These are phyloP conservation scores for Forsythia suspensa DNA, from an alignment of 257 asterid species.

Conservation along the genomic window DNA sequence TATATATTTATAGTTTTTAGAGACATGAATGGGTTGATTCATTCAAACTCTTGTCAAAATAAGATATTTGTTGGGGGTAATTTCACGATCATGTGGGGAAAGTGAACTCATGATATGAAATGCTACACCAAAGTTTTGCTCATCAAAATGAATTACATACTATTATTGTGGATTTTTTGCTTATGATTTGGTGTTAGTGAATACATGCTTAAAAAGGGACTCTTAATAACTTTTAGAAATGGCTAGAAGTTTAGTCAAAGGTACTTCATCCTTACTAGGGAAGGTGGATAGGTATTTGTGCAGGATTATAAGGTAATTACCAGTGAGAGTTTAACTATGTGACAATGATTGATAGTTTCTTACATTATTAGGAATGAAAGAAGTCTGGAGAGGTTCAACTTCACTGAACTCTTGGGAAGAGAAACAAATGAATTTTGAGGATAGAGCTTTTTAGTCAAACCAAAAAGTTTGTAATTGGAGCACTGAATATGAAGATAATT, in stretches of 20 bases:
- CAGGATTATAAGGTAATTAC: too few species aligned
- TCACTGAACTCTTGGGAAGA: background rate
- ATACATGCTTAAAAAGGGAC: too few species aligned
- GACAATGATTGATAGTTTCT: background rate
- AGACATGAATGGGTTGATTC: background rate
- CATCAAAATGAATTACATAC: background rate
- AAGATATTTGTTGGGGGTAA: background rate
- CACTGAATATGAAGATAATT: background rate
- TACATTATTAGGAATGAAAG: background rate
- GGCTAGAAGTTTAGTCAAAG: too few species aligned
- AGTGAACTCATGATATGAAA: background rate
- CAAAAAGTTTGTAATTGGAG: background rate
- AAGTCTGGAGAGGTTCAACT: background rate
- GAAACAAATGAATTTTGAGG: background rate
- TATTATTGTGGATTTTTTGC: too few species aligned
- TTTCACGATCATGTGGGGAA: background rate
- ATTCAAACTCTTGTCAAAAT: background rate
- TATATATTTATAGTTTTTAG: too few species aligned
- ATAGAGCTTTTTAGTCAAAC: too few species aligned
- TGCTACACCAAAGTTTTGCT: background rate
- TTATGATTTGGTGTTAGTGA: too few species aligned
- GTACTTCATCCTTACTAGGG: too few species aligned
- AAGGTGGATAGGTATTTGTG: too few species aligned
- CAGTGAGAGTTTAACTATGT: too few species aligned
- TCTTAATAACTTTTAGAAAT: too few species aligned